Evolutionary conservation across 2,329 filamentous ascomycete species (phyloP).

Genomic region (Aspergillus texensis): DNA sequence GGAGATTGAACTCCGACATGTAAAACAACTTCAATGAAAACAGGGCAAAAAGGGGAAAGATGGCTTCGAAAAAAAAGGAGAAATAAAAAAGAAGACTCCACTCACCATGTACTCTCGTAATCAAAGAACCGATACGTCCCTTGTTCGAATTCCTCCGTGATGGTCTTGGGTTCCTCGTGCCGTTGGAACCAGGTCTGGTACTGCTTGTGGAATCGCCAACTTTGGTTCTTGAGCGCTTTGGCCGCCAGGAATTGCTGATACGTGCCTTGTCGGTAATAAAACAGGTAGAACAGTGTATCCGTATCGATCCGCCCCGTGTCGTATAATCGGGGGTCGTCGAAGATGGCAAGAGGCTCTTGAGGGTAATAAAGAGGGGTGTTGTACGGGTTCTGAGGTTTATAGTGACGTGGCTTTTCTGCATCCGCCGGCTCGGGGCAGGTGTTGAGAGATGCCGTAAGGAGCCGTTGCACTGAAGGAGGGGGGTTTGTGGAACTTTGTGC

Average conservation of each 20-base stretch:
- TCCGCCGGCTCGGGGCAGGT: constrained; percentile 76
- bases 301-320: constrained; percentile 76
- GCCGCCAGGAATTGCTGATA: constrained; percentile 95
- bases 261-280: constrained; percentile 97
- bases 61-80: constrained; percentile 8
- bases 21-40: constrained; percentile 23
- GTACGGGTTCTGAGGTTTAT: constrained; percentile 80
- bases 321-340: constrained; percentile 88
- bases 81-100: constrained; percentile 23
- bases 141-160: constrained; percentile 98
- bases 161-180: constrained; percentile 97
- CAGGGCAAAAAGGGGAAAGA: not conserved
- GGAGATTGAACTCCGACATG: constrained; percentile 11
- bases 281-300: constrained; percentile 96
- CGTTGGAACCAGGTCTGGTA: constrained; percentile 99
- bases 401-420: constrained; percentile 78
- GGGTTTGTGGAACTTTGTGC: constrained; percentile 46
- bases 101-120: constrained; percentile 97
- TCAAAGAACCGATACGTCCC: constrained; percentile 99
- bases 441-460: constrained; percentile 74
- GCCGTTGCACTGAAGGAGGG: constrained; percentile 68
- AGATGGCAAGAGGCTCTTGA: constrained; percentile 86
- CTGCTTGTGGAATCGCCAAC: constrained; percentile 99
- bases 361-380: constrained; percentile 83
- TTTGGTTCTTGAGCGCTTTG: constrained; percentile 96